These are phyloP conservation scores for Hyphodiscus sp. DNA, from an alignment of 2,329 filamentous ascomycete genomes.

Conservation along the genomic window DNA sequence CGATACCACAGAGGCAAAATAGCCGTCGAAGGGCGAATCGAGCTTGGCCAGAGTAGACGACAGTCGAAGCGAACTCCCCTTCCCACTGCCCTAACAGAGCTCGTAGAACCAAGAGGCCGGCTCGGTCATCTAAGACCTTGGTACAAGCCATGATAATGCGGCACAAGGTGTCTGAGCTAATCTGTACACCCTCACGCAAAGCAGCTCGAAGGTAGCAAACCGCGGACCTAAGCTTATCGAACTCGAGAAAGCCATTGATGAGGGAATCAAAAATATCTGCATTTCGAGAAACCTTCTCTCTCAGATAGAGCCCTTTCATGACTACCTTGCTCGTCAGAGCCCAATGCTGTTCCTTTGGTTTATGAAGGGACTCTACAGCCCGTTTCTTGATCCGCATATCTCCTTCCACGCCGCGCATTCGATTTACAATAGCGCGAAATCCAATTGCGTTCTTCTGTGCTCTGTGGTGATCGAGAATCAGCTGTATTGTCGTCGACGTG, in stretches of 20 bases:
- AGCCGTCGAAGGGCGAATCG: conserved; percentile 19
- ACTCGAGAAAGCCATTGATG: conserved; percentile 20
- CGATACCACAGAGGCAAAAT: conserved; percentile 21
- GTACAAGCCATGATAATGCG: conserved; percentile 18
- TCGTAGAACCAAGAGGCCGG: conserved; percentile 19
- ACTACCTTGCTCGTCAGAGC: conserved; percentile 18
- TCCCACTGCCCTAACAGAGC: conserved; percentile 20
- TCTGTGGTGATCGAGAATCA: conserved; percentile 28
- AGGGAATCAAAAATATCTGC: conserved; percentile 24
- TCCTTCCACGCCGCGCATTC: conserved; percentile 22
- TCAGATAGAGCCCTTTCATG: conserved; percentile 12
- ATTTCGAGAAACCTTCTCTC: conserved; percentile 21
- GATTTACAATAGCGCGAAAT: conserved; percentile 20
- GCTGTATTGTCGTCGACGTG: conserved; percentile 18
- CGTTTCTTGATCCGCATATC: conserved; percentile 1
- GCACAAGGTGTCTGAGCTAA: conserved; percentile 18
- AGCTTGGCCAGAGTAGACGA: conserved; percentile 11
- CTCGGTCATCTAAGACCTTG: conserved; percentile 15
- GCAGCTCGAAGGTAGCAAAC: conserved; percentile 22
- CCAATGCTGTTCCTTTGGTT: conserved; percentile 18
- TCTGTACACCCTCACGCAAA: conserved; percentile 20
- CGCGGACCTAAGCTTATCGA: conserved; percentile 17
- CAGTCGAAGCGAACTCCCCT: conserved; percentile 1
- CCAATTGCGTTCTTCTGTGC: conserved; percentile 18
- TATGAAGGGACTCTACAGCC: background rate